Evolutionary conservation across 192 early-diverging fungal species (phyloP).

Genomic region (Spinellus fusiger): DNA sequence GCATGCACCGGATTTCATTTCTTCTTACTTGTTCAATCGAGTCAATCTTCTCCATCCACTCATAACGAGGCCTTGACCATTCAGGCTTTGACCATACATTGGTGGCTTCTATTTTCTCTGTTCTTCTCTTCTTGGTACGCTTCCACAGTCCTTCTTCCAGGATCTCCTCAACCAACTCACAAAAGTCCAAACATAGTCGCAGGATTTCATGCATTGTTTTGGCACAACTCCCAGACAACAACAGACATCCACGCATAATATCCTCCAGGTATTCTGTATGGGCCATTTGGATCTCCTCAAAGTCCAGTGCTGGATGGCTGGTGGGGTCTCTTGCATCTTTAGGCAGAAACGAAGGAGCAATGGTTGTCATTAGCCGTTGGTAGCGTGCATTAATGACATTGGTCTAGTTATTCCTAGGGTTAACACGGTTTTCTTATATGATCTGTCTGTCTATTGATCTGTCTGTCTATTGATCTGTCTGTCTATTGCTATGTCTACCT

Average conservation of each 20-base stretch:
- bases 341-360: not conserved
- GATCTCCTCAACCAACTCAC: conserved; percentile 14
- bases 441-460: not conserved
- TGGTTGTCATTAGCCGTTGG: conserved; percentile 4
- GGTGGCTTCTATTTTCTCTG: conserved; percentile 10
- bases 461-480: not conserved
- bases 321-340: not conserved
- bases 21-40: conserved; percentile 26
- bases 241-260: conserved; percentile 29
- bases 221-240: conserved; percentile 20
- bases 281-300: conserved; percentile 35
- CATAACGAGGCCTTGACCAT: not conserved
- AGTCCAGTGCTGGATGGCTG: conserved; percentile 17
- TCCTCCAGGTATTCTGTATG: conserved; percentile 29
- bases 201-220: conserved; percentile 16
- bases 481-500: conserved; percentile 39
- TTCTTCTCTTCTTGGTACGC: conserved; percentile 1
- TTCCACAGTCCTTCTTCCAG: conserved; percentile 17
- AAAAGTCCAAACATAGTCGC: conserved; percentile 22
- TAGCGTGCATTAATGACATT: conserved; percentile 17
- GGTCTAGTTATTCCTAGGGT: not conserved
- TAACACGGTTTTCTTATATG: not conserved
- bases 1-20: not conserved
- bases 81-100: conserved; percentile 24
- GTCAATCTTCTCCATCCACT: conserved; percentile 14